Percentiles rank a stretch among this genome's conserved stretches.
These are phyloP conservation scores for Remersonia thermophila DNA, from an alignment of 2,329 filamentous ascomycete species.

Conservation along the genomic window DNA sequence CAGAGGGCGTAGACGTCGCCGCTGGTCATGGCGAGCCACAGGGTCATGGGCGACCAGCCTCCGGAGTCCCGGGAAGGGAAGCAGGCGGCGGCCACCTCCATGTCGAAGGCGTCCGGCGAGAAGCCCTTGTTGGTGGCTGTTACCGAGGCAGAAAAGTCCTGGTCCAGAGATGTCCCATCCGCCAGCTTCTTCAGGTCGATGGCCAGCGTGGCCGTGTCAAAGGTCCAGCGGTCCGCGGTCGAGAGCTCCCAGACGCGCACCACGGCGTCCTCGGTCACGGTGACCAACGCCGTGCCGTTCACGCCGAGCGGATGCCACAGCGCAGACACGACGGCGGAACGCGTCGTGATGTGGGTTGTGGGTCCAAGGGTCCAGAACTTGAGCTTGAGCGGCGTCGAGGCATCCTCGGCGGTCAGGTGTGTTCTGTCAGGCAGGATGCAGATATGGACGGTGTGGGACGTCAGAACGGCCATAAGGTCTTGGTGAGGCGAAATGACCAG, in stretches of 20 bases:
- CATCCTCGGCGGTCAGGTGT: constrained; percentile 59
- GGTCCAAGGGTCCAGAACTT: constrained; percentile 88
- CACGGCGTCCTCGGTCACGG: constrained; percentile 75
- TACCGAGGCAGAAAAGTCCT: constrained; percentile 69
- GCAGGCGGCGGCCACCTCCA: constrained; percentile 82
- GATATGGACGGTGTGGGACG: constrained; percentile 78
- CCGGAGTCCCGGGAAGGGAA: constrained; percentile 58
- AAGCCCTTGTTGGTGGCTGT: constrained; percentile 68
- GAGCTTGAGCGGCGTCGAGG: constrained; percentile 52
- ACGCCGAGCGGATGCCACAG: constrained; percentile 90
- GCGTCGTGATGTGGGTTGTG: constrained; percentile 79
- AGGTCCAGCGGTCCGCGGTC: constrained; percentile 71
- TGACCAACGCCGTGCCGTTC: constrained; percentile 69
- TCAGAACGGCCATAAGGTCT: constrained; percentile 74
- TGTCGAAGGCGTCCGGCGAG: constrained; percentile 79
- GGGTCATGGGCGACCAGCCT: constrained; percentile 90
- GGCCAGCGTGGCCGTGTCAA: constrained; percentile 69
- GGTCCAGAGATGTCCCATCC: constrained; percentile 68
- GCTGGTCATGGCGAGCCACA: constrained; percentile 92
- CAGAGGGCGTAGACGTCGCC: constrained; percentile 91
- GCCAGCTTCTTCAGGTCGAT: constrained; percentile 83
- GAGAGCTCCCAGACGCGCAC: constrained; percentile 87
- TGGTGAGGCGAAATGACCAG: constrained; percentile 72
- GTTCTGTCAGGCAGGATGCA: constrained; percentile 71
- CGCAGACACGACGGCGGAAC: constrained; percentile 65